Conservation (phyloP, 805 yeast genomes). For the Naumovozyma baii region DNA sequence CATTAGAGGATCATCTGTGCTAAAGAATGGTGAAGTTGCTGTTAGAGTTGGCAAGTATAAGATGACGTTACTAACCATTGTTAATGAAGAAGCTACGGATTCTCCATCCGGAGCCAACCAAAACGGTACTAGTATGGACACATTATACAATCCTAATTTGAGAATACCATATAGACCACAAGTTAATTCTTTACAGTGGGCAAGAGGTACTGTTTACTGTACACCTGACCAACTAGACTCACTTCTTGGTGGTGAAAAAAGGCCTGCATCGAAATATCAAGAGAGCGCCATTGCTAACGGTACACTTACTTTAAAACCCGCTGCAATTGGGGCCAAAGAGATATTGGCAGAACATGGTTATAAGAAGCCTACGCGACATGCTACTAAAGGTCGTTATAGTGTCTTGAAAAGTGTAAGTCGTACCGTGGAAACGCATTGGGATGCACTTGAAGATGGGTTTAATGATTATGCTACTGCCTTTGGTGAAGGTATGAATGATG, state of each 20-base stretch:
- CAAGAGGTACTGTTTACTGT: conserved; percentile 63
- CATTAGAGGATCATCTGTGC: conserved; percentile 36
- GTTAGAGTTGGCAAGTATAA: conserved; percentile 48
- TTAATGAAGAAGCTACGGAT: conserved; percentile 35
- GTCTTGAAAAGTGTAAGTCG: conserved; percentile 33
- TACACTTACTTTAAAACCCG: conserved; percentile 25
- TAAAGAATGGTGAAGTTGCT: conserved; percentile 48
- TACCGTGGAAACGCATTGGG: conserved; percentile 43
- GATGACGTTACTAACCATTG: conserved; percentile 41
- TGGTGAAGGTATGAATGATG: conserved; percentile 44
- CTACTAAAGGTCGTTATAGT: conserved; percentile 33
- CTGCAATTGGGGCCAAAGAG: conserved; percentile 6
- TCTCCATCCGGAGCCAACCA: conserved; percentile 11
- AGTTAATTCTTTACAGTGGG: conserved; percentile 75
- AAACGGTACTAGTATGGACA: conserved; percentile 35
- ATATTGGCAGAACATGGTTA: conserved; percentile 22
- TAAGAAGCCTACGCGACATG: conserved; percentile 39
- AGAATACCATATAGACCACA: conserved; percentile 71
- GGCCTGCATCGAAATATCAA: conserved; percentile 48
- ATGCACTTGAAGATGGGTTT: conserved; percentile 42
- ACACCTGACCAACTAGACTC: conserved; percentile 51
- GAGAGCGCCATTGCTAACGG: conserved; percentile 52
- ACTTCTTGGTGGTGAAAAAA: conserved; percentile 64
- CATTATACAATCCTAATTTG: conserved; percentile 59
- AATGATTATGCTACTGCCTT: conserved; percentile 49